Base-by-base conservation (phyloP, 345 rosid genomes). In the Eucalyptus cladocalyx region DNA sequence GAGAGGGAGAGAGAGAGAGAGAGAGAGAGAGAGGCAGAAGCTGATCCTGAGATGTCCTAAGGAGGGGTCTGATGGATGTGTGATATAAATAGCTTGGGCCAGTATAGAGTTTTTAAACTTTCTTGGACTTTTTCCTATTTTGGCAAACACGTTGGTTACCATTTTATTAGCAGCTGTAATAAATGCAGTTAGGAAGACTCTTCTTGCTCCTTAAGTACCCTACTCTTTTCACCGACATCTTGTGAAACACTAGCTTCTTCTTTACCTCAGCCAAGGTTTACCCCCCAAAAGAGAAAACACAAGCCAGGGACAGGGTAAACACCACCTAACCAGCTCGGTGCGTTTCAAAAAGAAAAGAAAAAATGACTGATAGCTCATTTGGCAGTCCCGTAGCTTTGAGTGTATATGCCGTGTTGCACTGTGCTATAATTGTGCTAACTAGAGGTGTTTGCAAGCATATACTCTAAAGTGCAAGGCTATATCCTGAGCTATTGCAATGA, bases 61-160 rank as follows among this genome's bases (percentile, higher is more conserved):
- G 62, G 93, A 26, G 42, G 16, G 47, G 90, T 89, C 93, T 88
- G 47, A 37, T 47, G 88, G 91, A 53, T 24, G 87, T 91, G 90
- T 91, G 91, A 86, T 94, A 96, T 95, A 96, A 95, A 96, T 93
- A 92, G 93, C 87, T 89, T 87, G 89, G 94, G 89, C 90, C 90
- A 89, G 92, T 89, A 89, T 91, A 91, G 92, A 90, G 90, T 90
- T 93, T 89, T 89, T 88, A 89, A 93, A 91, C 88, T 67, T 87
- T 92, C 91, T 94, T 95, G 94, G 95, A 94, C 80, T 94, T 93
- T 93, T 94, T 93, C 93, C 88, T 87, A 51, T 86, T 94, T 92
- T 90, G 92, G 94, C 90, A 95, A 93, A 89, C 45, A 89, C 92
- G 90, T 87, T 89, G 91, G 91, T 92, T 92, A 90, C 92, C 80